Evolutionary conservation across 2,329 filamentous ascomycete genomes (phyloP), one percentile per base, ranked within the genome.

Genomic region (Incumbomyces delicatus): DNA sequence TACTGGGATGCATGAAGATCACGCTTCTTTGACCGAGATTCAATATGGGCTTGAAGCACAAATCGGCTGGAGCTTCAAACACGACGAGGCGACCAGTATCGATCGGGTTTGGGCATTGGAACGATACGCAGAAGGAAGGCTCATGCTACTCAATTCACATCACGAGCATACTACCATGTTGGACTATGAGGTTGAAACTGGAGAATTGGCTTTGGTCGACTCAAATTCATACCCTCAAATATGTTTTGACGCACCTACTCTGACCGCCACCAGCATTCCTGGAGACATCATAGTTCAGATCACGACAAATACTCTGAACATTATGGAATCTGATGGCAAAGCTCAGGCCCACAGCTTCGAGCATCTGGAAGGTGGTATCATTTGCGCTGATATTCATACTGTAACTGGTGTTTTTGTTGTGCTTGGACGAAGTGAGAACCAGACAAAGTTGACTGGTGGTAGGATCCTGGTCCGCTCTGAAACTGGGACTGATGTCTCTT

Each of bases 41-140:
- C 76, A 83, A 51, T 72, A 79, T 61, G 85, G 86, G 3, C 66
- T 86, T 22, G 78, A 84, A 57, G 85, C 83, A 14, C 78, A 75
- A 47, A 77, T 86, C 53, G 78, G 76, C 10, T 57, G 65, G 40
- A 59, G 63, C 2, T 63, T 67, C 44, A 58, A 63, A 12, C 56
- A 68, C 32, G 66, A 68, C 41, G 65, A 69, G 47, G 52, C 67
- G 5, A 59, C 60, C 11, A 63, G 63, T 34, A 62, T 71, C 3
- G 57, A 64, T 39, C 63, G 64, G 31, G 59, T 74, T 52, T 74
- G 70, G 69, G 61, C 63, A 30, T 58, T 73, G 48, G 56, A 66
- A 18, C 61, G 66, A 46, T 37, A 48, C 48, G 41, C 60, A 53
- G 40, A 61, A 53, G 33, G 58, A 55, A 38, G 65, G 60, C 35